Percentiles rank a stretch among this genome's conserved stretches.
These are phyloP conservation scores for Erodium maritimum DNA, from an alignment of 345 rosid species.

Conservation along the genomic window DNA sequence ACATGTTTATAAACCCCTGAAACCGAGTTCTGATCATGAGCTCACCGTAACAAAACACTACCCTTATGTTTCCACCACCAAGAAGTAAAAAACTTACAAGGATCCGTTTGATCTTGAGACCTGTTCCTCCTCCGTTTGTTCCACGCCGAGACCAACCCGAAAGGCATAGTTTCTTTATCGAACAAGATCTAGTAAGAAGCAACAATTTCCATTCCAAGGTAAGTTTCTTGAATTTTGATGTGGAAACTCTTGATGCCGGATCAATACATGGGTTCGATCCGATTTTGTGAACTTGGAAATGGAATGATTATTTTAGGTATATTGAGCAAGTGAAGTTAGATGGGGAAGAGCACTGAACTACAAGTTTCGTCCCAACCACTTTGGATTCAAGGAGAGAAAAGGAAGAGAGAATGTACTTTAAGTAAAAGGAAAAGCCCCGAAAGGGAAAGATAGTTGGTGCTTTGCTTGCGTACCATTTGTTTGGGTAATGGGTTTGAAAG, in stretches of 20 bases:
- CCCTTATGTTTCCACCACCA: neutral
- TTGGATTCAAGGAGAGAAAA: too few relatives aligned
- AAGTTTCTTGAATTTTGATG: conserved; percentile 1
- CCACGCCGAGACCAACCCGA: conserved; percentile 84
- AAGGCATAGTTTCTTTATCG: conserved; percentile 38
- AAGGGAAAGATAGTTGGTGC: conserved; percentile 18
- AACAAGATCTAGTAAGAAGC: conserved; percentile 5
- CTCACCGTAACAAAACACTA: neutral
- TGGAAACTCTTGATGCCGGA: too few relatives aligned
- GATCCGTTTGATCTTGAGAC: conserved; percentile 67
- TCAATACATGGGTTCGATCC: too few relatives aligned
- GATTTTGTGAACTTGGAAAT: too few relatives aligned
- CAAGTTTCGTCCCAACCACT: conserved; percentile 25
- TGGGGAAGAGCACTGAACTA: neutral
- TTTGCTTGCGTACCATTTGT: too few relatives aligned
- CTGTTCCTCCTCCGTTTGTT: conserved; percentile 86
- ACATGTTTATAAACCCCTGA: conserved; percentile 72
- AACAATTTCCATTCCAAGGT: conserved; percentile 2
- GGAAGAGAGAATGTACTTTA: conserved; percentile 38
- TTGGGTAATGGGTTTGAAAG: too few relatives aligned
- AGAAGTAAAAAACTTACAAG: conserved; percentile 51
- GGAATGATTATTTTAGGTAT: too few relatives aligned
- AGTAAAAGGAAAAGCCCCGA: conserved; percentile 39
- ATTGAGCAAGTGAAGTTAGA: conserved; percentile 2
- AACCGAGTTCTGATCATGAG: too few relatives aligned